phyloP scores from a whole-genome alignment of 352 stramenopile species.

The Globisporangium spiculum region DNA sequence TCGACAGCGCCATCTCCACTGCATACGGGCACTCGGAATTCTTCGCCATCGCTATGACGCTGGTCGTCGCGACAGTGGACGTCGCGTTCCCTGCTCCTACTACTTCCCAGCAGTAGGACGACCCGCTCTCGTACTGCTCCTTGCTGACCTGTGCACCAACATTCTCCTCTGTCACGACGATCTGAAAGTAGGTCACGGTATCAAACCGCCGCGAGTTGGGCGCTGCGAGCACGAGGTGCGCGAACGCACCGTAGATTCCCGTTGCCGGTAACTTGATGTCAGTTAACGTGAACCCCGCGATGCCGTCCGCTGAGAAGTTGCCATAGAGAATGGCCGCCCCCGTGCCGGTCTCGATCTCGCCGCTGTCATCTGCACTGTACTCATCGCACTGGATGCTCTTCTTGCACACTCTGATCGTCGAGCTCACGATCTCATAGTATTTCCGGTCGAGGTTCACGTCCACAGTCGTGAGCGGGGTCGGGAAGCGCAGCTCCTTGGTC shows the following conservation, averaged over 20 bases:
- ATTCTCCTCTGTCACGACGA: constrained; percentile 35
- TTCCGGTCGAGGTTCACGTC: constrained; percentile 23
- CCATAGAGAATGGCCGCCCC: constrained; percentile 11
- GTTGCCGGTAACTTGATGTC: constrained; percentile 28
- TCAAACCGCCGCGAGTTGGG: constrained; percentile 40
- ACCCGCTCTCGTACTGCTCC: constrained; percentile 23
- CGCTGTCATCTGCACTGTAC: constrained; percentile 23
- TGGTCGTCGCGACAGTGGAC: constrained; percentile 21
- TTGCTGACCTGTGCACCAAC: constrained; percentile 20
- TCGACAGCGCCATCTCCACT: constrained; percentile 31
- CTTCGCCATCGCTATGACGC: constrained; percentile 32
- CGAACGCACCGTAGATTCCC: constrained; percentile 38
- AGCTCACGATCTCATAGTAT: constrained; percentile 48
- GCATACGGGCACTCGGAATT: constrained; percentile 43
- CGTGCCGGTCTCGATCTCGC: not conserved
- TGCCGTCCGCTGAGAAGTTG: constrained; percentile 32
- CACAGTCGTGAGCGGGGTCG: constrained; percentile 32
- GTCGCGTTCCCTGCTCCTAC: constrained; percentile 24
- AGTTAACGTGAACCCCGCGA: constrained; percentile 33
- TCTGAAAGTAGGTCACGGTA: constrained; percentile 48
- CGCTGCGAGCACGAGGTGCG: constrained; percentile 42
- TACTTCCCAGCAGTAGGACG: constrained; percentile 51
- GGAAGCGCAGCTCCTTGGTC: constrained; percentile 42
- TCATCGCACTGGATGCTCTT: constrained; percentile 37
- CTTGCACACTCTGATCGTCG: constrained; percentile 46